Percentiles rank a stretch among this genome's conserved stretches.
phyloP scores from a whole-genome alignment of 306 rosid species.

The Inga laurina region DNA sequence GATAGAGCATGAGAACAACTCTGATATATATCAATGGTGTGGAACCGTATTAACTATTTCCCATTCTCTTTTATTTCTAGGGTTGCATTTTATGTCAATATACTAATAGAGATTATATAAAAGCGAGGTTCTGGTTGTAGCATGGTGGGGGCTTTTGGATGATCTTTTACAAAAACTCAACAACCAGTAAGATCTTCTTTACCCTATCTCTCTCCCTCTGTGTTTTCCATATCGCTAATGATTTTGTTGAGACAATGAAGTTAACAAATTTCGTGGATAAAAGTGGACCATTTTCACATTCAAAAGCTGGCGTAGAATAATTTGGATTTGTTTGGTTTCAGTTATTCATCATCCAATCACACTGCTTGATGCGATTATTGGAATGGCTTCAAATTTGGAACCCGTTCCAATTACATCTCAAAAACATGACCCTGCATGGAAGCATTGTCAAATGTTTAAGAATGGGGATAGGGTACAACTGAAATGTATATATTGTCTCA shows the following conservation, averaged over 20 bases:
- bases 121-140: not conserved
- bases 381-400: conserved; percentile 67
- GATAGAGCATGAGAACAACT: not conserved
- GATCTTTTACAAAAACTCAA: conserved; percentile 5
- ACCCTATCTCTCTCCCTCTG: not conserved
- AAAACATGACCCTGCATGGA: conserved; percentile 96
- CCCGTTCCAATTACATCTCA: conserved; percentile 75
- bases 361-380: conserved; percentile 28
- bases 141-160: not conserved
- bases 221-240: not conserved
- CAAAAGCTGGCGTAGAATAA: not conserved
- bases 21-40: not conserved
- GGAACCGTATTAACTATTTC: not conserved
- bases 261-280: not conserved
- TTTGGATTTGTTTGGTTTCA: conserved; percentile 22
- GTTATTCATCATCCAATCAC: not conserved
- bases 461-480: conserved; percentile 83
- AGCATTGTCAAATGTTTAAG: conserved; percentile 87
- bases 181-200: conserved; percentile 55
- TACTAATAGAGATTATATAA: not conserved
- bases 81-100: not conserved
- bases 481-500: conserved; percentile 77
- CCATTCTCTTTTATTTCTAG: not conserved
- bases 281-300: conserved; percentile 12
- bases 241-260: not conserved